phyloP scores from a whole-genome alignment of 768 basidiomycete genomes.

The Hortiboletus campestris region DNA sequence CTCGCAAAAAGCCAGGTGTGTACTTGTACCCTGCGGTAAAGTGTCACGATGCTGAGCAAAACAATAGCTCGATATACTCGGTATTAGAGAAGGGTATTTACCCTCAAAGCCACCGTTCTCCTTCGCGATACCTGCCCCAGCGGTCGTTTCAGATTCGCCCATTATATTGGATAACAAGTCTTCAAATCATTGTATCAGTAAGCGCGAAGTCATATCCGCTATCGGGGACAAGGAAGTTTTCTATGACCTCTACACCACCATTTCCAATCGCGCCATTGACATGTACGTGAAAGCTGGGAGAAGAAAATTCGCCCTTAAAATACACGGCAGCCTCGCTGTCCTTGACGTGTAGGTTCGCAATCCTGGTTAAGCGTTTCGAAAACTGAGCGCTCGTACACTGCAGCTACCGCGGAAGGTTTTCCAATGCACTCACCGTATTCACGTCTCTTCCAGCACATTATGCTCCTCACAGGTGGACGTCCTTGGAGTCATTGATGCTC shows the following conservation, averaged over 20 bases:
- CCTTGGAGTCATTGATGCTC: conserved; percentile 77
- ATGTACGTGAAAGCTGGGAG: conserved; percentile 82
- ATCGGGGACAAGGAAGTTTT: conserved; percentile 58
- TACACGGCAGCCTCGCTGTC: conserved; percentile 84
- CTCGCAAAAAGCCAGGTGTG: conserved; percentile 84
- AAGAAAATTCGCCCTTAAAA: conserved; percentile 78
- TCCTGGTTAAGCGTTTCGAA: neutral
- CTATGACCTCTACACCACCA: conserved; percentile 70
- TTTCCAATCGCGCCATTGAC: conserved; percentile 82
- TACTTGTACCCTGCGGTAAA: neutral
- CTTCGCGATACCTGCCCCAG: conserved; percentile 35
- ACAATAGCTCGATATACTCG: conserved; percentile 79
- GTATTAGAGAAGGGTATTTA: conserved; percentile 69
- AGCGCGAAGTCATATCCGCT: conserved; percentile 57
- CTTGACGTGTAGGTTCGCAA: conserved; percentile 74
- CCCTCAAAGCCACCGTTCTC: conserved; percentile 74
- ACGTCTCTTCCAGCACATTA: conserved; percentile 85
- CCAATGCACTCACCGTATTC: conserved; percentile 66
- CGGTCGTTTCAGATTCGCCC: conserved; percentile 10
- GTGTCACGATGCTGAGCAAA: conserved; percentile 1
- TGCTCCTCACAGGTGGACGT: conserved; percentile 77
- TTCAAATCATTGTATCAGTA: conserved; percentile 45
- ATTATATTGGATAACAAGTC: conserved; percentile 21
- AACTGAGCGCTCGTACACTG: conserved; percentile 9
- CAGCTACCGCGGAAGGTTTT: conserved; percentile 67